Conservation (phyloP, 75 land plant genomes). For the Selaginella tamariscina region DNA sequence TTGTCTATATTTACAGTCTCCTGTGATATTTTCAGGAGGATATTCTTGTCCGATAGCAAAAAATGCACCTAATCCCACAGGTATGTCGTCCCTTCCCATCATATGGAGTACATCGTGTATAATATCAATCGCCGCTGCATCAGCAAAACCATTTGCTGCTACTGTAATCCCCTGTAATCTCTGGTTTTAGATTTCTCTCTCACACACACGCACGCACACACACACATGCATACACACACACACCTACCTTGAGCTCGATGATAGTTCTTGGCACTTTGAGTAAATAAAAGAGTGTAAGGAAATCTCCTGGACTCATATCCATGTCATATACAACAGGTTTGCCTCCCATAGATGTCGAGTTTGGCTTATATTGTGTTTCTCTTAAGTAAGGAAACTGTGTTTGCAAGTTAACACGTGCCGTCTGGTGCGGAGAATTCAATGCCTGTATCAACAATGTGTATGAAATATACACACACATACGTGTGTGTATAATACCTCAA, state of each 20-base stretch:
- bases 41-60: slow-evolving; percentile 43
- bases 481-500: slow-evolving; percentile 57
- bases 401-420: slow-evolving; percentile 51
- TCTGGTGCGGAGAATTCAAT: slow-evolving; percentile 37
- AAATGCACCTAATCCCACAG: slow-evolving; percentile 59
- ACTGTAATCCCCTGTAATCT: slow-evolving; percentile 48
- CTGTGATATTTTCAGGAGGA: slow-evolving; percentile 27
- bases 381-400: slow-evolving; percentile 50
- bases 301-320: slow-evolving; percentile 91
- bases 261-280: slow-evolving; percentile 54
- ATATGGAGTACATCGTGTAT: slow-evolving; percentile 74
- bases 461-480: too few species aligned
- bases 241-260: slow-evolving; percentile 56
- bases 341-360: slow-evolving; percentile 26
- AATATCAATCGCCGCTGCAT: slow-evolving; percentile 70
- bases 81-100: slow-evolving; percentile 91
- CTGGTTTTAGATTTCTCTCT: neutral
- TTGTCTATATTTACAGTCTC: slow-evolving; percentile 54
- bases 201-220: neutral
- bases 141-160: slow-evolving; percentile 69
- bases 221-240: too few species aligned
- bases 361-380: slow-evolving; percentile 41
- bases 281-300: slow-evolving; percentile 61
- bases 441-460: slow-evolving; percentile 33
- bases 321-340: slow-evolving; percentile 63